Base-by-base conservation (phyloP, 2,329 filamentous ascomycete species). In the Penicillium sp. region DNA sequence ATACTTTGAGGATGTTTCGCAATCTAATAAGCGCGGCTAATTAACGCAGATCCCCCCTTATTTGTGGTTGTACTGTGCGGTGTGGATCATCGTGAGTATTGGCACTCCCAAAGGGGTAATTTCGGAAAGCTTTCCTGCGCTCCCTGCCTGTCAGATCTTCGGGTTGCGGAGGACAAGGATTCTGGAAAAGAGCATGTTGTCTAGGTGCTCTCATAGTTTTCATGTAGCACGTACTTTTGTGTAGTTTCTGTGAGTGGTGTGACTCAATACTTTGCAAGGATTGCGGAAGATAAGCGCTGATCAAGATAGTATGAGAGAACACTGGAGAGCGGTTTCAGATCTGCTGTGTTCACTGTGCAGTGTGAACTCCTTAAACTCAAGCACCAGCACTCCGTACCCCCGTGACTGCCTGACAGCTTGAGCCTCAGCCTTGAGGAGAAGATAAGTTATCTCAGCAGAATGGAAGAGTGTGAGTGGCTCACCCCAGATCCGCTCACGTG, bases 31-130 rank as follows among this genome's bases (percentile, higher is more conserved):
- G 18, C 18, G 49, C 16, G 36, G 28, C 31, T 40, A 46, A 49
- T 38, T 8, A 18, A 22, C 25, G 5, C 50, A 73, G 62, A 76
- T 81, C 16, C 72, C 82, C 74, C 75, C 1, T 60, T 77, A 8
- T 67, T 68, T 7, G 79, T 83, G 0, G 73, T 78, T 5, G 34
- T 80, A 5, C 65, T 83, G 1, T 5, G 34, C 80, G 5, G 65
- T 83, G 1, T 84, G 80, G 81, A 72, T 78, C 14, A 70, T 82
- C 3, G 76, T 83, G 2, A 74, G 75, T 3, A 52, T 64, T 13
- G 72, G 74, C 1, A 84, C 80, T 0, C 60, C 76, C 1, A 69
- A 69, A 55, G 76, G 76, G 1, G 75, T 75, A 1, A 65, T 72
- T 49, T 72, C 3, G 79, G 79, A 1, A 64, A 74, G 16, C 52